These are phyloP conservation scores for Tausonia pullulans DNA, from an alignment of 1,284 basidiomycete species.

Conservation along the genomic window DNA sequence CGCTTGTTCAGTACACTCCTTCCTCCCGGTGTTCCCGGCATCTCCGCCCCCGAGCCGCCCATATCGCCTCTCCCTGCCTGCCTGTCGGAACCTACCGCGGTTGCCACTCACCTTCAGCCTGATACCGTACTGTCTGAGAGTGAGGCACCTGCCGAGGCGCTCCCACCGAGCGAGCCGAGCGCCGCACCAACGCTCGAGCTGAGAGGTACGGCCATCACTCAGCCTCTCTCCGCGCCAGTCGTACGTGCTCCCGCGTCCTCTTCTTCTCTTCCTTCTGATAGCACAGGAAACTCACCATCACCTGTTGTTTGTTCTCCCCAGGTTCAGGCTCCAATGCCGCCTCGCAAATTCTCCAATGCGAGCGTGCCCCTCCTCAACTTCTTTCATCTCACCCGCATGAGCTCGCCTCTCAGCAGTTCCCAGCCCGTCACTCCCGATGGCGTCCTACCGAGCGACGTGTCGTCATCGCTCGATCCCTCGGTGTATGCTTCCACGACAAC, in stretches of 20 bases:
- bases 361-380: constrained; percentile 8
- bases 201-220: too few species aligned
- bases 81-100: neutral
- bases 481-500: neutral
- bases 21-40: neutral
- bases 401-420: neutral
- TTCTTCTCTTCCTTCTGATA: too few species aligned
- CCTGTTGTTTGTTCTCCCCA: neutral
- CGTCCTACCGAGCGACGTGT: too few species aligned
- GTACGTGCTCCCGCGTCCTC: too few species aligned
- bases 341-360: neutral
- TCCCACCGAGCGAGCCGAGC: too few species aligned
- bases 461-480: too few species aligned
- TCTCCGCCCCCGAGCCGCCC: neutral
- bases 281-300: too few species aligned
- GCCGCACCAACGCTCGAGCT: too few species aligned
- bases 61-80: constrained; percentile 3
- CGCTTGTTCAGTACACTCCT: neutral
- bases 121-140: too few species aligned
- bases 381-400: constrained; percentile 1
- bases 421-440: too few species aligned
- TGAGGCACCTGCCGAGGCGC: too few species aligned
- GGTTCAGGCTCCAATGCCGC: neutral
- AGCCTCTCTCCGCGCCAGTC: too few species aligned
- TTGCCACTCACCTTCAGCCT: constrained; percentile 3